Base-by-base conservation (phyloP, 768 basidiomycete species). In the Floccularia luteovirens region DNA sequence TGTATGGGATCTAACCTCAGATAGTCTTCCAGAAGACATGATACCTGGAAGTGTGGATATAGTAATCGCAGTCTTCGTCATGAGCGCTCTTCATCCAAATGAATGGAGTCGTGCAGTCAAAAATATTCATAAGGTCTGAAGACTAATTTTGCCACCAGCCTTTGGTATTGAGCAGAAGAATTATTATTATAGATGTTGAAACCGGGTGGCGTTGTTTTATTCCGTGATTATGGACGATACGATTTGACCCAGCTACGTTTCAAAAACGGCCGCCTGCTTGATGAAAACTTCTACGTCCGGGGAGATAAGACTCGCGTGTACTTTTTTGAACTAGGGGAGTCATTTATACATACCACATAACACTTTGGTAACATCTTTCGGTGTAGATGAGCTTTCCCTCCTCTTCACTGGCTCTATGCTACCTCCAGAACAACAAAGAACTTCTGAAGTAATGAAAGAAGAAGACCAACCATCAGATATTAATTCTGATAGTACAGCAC, bases 281-380 rank as follows among this genome's bases (percentile, higher is more conserved):
- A 90, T 31, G 90, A 93, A 34, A 93, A 96, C 56, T 82, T 99
- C 48, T 99, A 99, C 53, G 85, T 96, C 38, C 77, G 96, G 25
- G 96, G 96, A 0, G 96, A 99, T 63, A 93, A 90, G 52, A 98
- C 96, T 0, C 72, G 96, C 27, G 96, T 99, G 0, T 98, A 97
- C 60, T 99, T 98, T 59, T 99, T 99, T 48, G 85, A 89, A 44
- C 58, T 88, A 8, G 88, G 92, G 89, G 48, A 22, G 64, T 48
- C 1, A 4, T 28, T 36, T 28, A 40, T 34, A 40, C 10, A 8
- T 3, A 22, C 27, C 38, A 24, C 31, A 31, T 32, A 14, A 23
- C 3, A 19, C 8, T 21, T 16, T 13, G 11, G 33, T 17, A 17
- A 14, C 11, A 3, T n/a, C 11, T 36, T 33, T 46, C 16, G 24